Percentiles rank a stretch among this genome's conserved stretches.
Evolutionary conservation across 257 asterid genomes (phyloP).

Genomic region (Agastache rugosa): DNA sequence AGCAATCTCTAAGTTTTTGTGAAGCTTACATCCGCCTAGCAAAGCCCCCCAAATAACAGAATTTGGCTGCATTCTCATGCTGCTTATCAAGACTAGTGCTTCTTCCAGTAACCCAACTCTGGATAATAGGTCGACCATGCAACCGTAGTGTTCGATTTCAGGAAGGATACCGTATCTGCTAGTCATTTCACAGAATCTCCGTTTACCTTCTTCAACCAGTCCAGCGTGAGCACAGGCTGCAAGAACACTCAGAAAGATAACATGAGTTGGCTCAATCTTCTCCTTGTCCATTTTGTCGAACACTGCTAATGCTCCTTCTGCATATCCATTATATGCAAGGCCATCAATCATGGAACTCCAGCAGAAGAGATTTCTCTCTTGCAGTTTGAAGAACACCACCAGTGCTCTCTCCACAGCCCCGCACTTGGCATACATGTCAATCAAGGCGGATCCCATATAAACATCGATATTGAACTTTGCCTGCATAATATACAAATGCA

Average conservation of each 20-base stretch:
- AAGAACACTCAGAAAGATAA: slow-evolving; percentile 73
- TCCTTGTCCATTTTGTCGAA: slow-evolving; percentile 61
- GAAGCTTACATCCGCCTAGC: slow-evolving; percentile 76
- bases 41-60: slow-evolving; percentile 80
- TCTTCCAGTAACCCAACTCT: slow-evolving; percentile 81
- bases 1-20: slow-evolving; percentile 72
- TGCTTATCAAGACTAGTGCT: slow-evolving; percentile 63
- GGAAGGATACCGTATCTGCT: slow-evolving; percentile 52
- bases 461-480: slow-evolving; percentile 56
- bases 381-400: slow-evolving; percentile 66
- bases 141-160: slow-evolving; percentile 78
- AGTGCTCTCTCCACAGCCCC: slow-evolving; percentile 76
- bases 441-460: slow-evolving; percentile 70
- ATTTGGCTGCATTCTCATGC: slow-evolving; percentile 78
- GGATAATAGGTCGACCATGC: slow-evolving; percentile 81
- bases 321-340: slow-evolving; percentile 74
- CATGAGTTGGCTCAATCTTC: slow-evolving; percentile 63
- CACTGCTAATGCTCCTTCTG: slow-evolving; percentile 61
- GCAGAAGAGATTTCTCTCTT: slow-evolving; percentile 67
- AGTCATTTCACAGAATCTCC: slow-evolving; percentile 61
- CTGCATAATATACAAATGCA: slow-evolving; percentile 56
- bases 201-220: slow-evolving; percentile 69
- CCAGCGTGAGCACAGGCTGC: slow-evolving; percentile 87
- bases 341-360: slow-evolving; percentile 88
- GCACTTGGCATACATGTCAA: slow-evolving; percentile 88